Conservation (phyloP, 2,329 filamentous ascomycete genomes). For the Cladosporium halotolerans region DNA sequence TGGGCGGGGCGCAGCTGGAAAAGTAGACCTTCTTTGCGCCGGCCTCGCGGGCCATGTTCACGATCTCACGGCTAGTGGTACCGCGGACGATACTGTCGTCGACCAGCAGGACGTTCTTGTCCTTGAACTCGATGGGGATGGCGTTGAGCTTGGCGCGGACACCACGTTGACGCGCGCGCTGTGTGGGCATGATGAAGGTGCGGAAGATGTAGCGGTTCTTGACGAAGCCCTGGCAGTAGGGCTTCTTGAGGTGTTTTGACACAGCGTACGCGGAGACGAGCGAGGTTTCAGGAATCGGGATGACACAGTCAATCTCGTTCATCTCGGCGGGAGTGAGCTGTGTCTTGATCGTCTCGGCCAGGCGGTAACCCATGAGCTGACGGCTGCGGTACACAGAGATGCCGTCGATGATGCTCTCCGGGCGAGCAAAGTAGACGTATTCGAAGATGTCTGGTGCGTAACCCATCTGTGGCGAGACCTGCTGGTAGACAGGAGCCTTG, state of each 20-base stretch:
- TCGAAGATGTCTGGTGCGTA: conserved; percentile 87
- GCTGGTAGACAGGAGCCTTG: conserved; percentile 63
- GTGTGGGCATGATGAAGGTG: conserved; percentile 81
- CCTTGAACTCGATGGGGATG: conserved; percentile 78
- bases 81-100: conserved; percentile 89
- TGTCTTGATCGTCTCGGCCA: conserved; percentile 65
- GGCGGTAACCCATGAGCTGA: conserved; percentile 77
- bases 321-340: conserved; percentile 64
- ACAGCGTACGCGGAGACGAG: conserved; percentile 74
- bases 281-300: conserved; percentile 77
- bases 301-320: conserved; percentile 73
- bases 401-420: conserved; percentile 77
- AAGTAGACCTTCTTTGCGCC: conserved; percentile 79
- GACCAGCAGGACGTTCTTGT: conserved; percentile 72
- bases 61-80: conserved; percentile 73
- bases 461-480: conserved; percentile 60
- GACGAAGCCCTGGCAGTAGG: conserved; percentile 74
- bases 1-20: conserved; percentile 72
- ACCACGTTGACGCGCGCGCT: conserved; percentile 73
- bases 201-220: conserved; percentile 87
- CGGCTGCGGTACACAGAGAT: conserved; percentile 80
- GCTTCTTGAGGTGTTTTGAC: conserved; percentile 68
- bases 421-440: conserved; percentile 79
- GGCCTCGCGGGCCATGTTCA: conserved; percentile 77
- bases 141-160: conserved; percentile 85